Evolutionary conservation across 2,329 filamentous ascomycete species (phyloP), one percentile per base, ranked within the genome.

Genomic region (Aspergillus sergii): DNA sequence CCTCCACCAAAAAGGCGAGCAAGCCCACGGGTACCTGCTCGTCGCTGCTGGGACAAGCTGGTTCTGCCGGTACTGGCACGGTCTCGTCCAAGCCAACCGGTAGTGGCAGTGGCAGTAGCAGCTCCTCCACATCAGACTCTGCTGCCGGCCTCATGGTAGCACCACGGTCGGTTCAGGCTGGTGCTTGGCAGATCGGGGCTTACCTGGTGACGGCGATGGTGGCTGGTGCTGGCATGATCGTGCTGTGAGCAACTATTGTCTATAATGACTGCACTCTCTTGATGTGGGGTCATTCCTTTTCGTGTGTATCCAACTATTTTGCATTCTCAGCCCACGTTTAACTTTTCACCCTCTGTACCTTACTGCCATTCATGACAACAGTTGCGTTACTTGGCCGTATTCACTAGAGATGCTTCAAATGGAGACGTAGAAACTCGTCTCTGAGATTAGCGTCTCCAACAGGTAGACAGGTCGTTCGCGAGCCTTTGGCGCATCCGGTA

Each of bases 191-290:
- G 61, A 64, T 82, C 57, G 80, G 76, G 59, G 78, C 75, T 14
- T 83, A 83, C 69, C 60, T 81, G 16, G 67, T 79, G 48, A 74
- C 76, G 57, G 81, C 81, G 45, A 61, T 80, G 51, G 68, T 80
- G 41, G 77, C 80, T 59, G 82, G 80, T 64, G 73, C 73, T 57
- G 79, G 78, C 62, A 83, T 83, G 80, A 75, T 83, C 66, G 66
- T 82, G 68, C 73, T 84, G 73, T 84, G 11, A 82, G 72, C 26
- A 7, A 9, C 2, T 28, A 53, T 34, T 34, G 12, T 6, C 23
- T 48, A 14, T 21, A 26, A 12, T 28, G 21, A 14, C 23, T 48
- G 9, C 19, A 28, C 7, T 14, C 9, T 14, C 5, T n/a, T 53
- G 12, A 14, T 14, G 11, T 48, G 21, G 23, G 23, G 9, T 48